Base-by-base conservation (phyloP, 345 rosid species). In the Pelargonium nanum region DNA sequence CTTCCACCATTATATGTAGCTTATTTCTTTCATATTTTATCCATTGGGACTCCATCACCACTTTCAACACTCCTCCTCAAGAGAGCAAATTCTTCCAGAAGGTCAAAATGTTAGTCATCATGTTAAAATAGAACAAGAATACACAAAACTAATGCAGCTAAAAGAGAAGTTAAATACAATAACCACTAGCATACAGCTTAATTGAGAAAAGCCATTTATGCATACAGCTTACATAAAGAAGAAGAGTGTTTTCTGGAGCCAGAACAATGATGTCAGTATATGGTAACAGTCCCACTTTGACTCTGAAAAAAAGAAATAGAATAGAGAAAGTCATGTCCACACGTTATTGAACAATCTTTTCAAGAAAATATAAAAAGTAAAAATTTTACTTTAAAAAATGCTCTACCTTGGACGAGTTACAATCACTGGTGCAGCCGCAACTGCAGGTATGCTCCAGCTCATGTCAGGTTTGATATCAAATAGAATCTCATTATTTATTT, bases 371-470 rank as follows among this genome's bases (percentile, higher is more conserved):
- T 44, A 12, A 15, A n/a, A 4, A 30, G 20, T n/a, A n/a, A n/a
- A n/a, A n/a, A n/a, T n/a, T n/a, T n/a, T n/a, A n/a, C n/a, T n/a
- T n/a, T n/a, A n/a, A 26, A 21, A 21, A 12, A 19, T 53, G 68
- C 62, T 66, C 76, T 70, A 93, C 99, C 89, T 73, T 60, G 88
- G 91, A 52, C 81, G 96, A 56, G 96, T 89, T 60, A 89, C 93
- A 67, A 65, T 64, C 68, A 89, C 91, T 60, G 96, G 88, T 40
- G 84, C 91, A 62, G 99, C 97, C 67, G 94, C 83, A 77, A 87
- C 72, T 55, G 99, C 89, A 55, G 96, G 74, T 59, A 87, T 79
- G 74, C 83, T 85, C 99, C 97, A 85, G 84, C 94, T 83, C 85
- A 81, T 75, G 71, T 87, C 91, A 45, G 95, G 94, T 72, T 84